Conservation (phyloP, 2,329 filamentous ascomycete genomes). For the Alternaria sp. region DNA sequence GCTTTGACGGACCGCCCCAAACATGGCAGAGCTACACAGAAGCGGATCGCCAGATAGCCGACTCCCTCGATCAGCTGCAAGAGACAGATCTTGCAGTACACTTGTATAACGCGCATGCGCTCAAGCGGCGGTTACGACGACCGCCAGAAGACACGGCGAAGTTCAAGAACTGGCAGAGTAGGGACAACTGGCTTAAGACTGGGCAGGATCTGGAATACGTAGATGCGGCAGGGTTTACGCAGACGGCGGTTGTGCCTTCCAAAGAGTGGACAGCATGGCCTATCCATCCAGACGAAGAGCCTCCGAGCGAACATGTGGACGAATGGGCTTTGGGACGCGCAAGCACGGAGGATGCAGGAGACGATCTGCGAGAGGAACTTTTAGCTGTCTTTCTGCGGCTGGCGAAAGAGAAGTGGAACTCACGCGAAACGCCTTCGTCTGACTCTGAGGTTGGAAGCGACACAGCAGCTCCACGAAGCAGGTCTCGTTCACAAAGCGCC, state of each 20-base stretch:
- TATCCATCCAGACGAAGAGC: conserved; percentile 56
- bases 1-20: conserved; percentile 69
- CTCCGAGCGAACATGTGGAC: conserved; percentile 54
- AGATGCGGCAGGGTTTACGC: conserved; percentile 33
- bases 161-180: conserved; percentile 47
- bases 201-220: conserved; percentile 34
- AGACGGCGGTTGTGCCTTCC: conserved; percentile 52
- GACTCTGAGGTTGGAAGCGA: conserved; percentile 9
- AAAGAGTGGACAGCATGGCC: conserved; percentile 88
- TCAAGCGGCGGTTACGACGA: conserved; percentile 61
- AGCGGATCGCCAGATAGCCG: conserved; percentile 67
- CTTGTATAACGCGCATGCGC: conserved; percentile 76
- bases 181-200: conserved; percentile 49
- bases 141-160: conserved; percentile 17
- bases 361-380: conserved; percentile 72
- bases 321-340: conserved; percentile 58
- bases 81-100: conserved; percentile 75
- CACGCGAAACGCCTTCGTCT: conserved; percentile 46
- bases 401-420: conserved; percentile 68
- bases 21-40: conserved; percentile 71
- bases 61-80: conserved; percentile 67
- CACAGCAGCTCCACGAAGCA: conserved; percentile 1
- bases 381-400: conserved; percentile 68
- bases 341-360: conserved; percentile 58
- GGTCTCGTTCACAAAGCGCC: conserved; percentile 21